phyloP scores from a whole-genome alignment of 495 filamentous ascomycete genomes.

The Hamigera avellanea region DNA sequence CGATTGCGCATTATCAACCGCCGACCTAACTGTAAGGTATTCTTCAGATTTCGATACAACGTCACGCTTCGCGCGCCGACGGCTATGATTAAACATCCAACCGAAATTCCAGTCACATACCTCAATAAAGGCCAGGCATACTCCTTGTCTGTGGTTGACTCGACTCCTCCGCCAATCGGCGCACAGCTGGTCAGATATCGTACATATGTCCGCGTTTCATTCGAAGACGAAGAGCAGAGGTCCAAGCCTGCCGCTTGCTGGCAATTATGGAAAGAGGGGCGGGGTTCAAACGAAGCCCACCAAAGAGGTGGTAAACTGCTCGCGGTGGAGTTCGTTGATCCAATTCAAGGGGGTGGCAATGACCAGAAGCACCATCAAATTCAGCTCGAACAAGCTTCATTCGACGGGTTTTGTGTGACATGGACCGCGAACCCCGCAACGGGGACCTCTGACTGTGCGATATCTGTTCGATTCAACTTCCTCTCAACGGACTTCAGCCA shows the following conservation, averaged over 20 bases:
- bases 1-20: too few species aligned
- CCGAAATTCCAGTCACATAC: conserved; percentile 90
- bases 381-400: conserved; percentile 71
- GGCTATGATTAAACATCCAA: conserved; percentile 81
- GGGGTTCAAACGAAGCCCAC: conserved; percentile 80
- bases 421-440: conserved; percentile 62
- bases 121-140: conserved; percentile 96
- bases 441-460: conserved; percentile 55
- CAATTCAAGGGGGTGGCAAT: conserved; percentile 55
- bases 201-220: conserved; percentile 82
- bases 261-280: conserved; percentile 93
- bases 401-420: conserved; percentile 83
- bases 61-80: conserved; percentile 86
- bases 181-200: conserved; percentile 52
- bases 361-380: conserved; percentile 59
- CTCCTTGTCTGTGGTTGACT: conserved; percentile 64
- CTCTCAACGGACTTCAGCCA: conserved; percentile 97
- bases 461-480: conserved; percentile 94
- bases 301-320: conserved; percentile 77
- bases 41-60: conserved; percentile 71
- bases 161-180: conserved; percentile 30
- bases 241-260: conserved; percentile 73
- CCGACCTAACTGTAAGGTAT: conserved; percentile 16
- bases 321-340: conserved; percentile 88
- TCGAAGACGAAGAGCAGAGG: conserved; percentile 86